Evolutionary conservation across 164 flowering plant species (phyloP).

Genomic region (Tetracentron sinense): DNA sequence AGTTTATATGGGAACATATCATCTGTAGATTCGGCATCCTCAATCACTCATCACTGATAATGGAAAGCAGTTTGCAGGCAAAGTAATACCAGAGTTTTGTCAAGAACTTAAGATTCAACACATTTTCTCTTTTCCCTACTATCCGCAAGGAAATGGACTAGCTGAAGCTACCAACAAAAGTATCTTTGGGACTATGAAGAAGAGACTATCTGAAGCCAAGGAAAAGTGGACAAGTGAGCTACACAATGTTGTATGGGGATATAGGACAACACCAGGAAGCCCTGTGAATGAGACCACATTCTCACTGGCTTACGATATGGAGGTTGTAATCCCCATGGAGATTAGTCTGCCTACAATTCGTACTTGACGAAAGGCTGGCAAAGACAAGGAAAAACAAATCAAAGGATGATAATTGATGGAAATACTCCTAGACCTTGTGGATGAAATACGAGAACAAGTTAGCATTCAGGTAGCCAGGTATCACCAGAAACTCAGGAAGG

Average conservation of each 20-base stretch:
- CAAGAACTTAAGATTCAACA: background rate
- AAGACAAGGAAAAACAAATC: too few relatives aligned
- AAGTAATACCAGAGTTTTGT: background rate
- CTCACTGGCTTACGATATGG: background rate
- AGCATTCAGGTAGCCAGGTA: too few relatives aligned
- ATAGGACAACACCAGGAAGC: background rate
- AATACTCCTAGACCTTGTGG: too few relatives aligned
- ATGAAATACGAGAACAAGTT: too few relatives aligned
- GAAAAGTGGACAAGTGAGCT: slow-evolving; percentile 3
- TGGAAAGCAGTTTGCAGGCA: background rate
- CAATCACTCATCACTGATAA: background rate
- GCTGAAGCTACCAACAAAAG: background rate
- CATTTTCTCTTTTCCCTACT: background rate
- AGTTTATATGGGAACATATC: slow-evolving; percentile 4
- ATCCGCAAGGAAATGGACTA: slow-evolving; percentile 5
- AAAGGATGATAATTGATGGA: too few relatives aligned
- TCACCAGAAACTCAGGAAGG: too few relatives aligned
- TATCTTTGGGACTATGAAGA: background rate
- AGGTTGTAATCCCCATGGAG: background rate
- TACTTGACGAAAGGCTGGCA: too few relatives aligned
- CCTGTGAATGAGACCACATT: slow-evolving; percentile 2
- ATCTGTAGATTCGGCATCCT: background rate
- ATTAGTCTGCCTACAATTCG: too few relatives aligned
- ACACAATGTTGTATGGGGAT: background rate
- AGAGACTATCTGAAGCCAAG: background rate